These are phyloP conservation scores for Aspergillus nomiae DNA, from an alignment of 2,329 filamentous ascomycete genomes.

Conservation along the genomic window DNA sequence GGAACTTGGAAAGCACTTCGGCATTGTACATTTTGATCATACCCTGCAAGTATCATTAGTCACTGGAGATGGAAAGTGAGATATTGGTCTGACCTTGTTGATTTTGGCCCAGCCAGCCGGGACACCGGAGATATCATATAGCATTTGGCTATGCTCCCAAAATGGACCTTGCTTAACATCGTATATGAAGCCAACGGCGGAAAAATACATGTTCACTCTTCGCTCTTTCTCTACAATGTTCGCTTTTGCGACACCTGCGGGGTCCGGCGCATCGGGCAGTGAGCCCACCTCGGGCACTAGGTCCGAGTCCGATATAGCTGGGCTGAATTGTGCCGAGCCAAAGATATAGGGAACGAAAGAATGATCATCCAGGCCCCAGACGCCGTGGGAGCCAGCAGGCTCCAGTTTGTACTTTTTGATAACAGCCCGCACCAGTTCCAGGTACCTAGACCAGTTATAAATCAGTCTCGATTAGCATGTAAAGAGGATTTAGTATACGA, in stretches of 20 bases:
- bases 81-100: constrained; percentile 63
- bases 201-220: constrained; percentile 82
- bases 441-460: constrained; percentile 58
- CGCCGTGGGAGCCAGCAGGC: constrained; percentile 92
- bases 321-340: constrained; percentile 84
- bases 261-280: constrained; percentile 68
- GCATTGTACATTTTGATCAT: constrained; percentile 99
- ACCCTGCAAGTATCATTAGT: constrained; percentile 55
- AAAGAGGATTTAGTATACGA: too few relatives aligned
- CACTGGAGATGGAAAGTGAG: too few relatives aligned
- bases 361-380: constrained; percentile 98
- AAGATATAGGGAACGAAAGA: constrained; percentile 93
- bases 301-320: constrained; percentile 66
- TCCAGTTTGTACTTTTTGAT: constrained; percentile 92
- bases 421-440: constrained; percentile 76
- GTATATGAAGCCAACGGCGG: constrained; percentile 93
- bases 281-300: constrained; percentile 79
- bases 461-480: too few relatives aligned
- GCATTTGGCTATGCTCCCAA: constrained; percentile 92
- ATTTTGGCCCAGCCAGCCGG: constrained; percentile 97
- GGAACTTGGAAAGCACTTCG: constrained; percentile 94
- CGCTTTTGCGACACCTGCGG: constrained; percentile 67
- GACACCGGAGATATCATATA: constrained; percentile 93
- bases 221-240: constrained; percentile 67
- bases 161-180: constrained; percentile 96